phyloP scores from a whole-genome alignment of 306 rosid species.

The Leucaena leucocephala region DNA sequence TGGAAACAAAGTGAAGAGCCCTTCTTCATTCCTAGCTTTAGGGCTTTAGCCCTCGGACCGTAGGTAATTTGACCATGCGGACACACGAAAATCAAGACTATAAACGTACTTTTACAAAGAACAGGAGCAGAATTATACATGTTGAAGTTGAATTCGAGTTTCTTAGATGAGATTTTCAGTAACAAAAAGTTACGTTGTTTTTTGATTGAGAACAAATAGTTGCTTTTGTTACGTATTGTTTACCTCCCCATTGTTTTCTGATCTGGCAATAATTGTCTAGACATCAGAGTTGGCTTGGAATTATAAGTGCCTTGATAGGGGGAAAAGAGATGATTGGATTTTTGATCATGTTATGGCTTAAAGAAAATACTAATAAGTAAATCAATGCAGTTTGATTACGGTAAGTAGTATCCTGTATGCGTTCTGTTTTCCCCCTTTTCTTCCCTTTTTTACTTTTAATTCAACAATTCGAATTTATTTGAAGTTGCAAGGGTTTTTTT shows the following conservation, averaged over 20 bases:
- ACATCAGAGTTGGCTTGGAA: slow-evolving; percentile 6
- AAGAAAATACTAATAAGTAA: not conserved
- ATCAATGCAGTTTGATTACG: not conserved
- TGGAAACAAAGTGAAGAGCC: slow-evolving; percentile 9
- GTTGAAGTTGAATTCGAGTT: slow-evolving; percentile 12
- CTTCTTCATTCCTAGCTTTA: slow-evolving; percentile 16
- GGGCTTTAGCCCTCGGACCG: not conserved
- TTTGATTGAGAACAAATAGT: not conserved
- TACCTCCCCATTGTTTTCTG: not conserved
- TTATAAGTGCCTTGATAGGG: not conserved
- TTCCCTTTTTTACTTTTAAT: not conserved
- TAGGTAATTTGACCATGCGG: not conserved
- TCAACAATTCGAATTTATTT: not conserved
- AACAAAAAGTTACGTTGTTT: not conserved
- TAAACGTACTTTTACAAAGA: not conserved
- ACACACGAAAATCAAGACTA: not conserved
- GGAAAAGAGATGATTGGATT: too few species aligned
- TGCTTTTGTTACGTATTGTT: not conserved
- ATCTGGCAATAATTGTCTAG: not conserved
- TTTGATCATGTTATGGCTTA: too few species aligned
- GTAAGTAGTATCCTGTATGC: not conserved
- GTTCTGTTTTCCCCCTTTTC: not conserved
- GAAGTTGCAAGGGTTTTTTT: not conserved
- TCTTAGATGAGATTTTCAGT: not conserved
- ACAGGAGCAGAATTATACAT: not conserved